Base-by-base conservation (phyloP, 306 rosid genomes). In the Gynostemma pentaphyllum region DNA sequence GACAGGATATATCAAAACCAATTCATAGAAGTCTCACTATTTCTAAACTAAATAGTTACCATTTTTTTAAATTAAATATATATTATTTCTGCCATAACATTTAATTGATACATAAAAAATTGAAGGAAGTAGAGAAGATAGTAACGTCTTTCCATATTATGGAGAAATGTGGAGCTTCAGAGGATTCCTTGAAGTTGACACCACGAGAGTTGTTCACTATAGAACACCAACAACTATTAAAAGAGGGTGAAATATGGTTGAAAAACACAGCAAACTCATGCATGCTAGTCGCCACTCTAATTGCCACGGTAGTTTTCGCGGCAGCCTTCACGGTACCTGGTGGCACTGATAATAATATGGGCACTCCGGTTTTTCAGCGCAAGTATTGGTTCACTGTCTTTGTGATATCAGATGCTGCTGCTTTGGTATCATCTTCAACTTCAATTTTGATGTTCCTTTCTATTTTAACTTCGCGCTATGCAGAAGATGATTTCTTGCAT, bases 41-140 rank as follows among this genome's bases (percentile, higher is more conserved):
- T 16, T 0, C 9, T 57, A 27, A 16, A 63, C 8, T 39, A 54
- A 29, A 55, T 45, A 2, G 79, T 68, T 6, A 39, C 75, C 10
- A 14, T 39, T n/a, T 13, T 65, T 1, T 74, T 74, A 13, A 75
- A 69, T 36, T 0, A 3, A 5, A 1, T 23, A 15, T 24, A 24
- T 8, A 30, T n/a, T 28, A 23, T 2, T 63, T 44, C 16, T 32
- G 3, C 7, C 37, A 32, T 32, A 3, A 2, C 3, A 2, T 7
- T 32, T 44, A 1, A 42, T 42, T 9, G 2, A 42, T 12, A 42
- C 4, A 14, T 42, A 12, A 1, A 42, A 10, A 56, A 9, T 47
- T 29, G n/a, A 24, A 82, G 87, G 85, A 82, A 62, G 81, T 82
- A 5, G 66, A 76, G 61, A 82, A 68, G 66, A 67, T 76, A 24